Conservation (phyloP, 2,329 filamentous ascomycete genomes). For the Colletotrichum sp. region DNA sequence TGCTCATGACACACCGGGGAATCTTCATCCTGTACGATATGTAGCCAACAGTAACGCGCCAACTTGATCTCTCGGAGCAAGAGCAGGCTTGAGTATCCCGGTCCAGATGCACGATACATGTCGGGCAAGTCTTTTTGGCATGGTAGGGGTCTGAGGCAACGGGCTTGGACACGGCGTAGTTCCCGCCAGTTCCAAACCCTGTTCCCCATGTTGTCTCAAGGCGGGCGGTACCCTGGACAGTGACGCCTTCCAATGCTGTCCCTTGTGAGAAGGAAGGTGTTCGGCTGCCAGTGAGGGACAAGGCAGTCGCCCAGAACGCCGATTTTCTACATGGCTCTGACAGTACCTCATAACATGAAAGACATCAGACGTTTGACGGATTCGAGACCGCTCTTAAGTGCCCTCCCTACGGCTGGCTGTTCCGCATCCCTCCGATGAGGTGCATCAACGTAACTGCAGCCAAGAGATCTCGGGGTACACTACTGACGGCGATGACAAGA, state of each 20-base stretch:
- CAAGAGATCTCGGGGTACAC: not conserved
- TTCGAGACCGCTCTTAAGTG: not conserved
- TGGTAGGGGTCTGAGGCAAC: not conserved
- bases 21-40: not conserved
- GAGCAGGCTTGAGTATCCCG: not conserved
- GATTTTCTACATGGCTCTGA: not conserved
- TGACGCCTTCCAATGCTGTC: not conserved
- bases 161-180: not conserved
- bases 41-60: not conserved
- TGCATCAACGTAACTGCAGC: not conserved
- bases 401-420: not conserved
- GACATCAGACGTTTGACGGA: not conserved
- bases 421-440: not conserved
- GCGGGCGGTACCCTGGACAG: not conserved
- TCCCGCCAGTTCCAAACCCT: not conserved
- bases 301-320: not conserved
- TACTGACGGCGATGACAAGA: not conserved
- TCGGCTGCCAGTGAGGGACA: not conserved
- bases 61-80: not conserved
- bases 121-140: not conserved
- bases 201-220: not conserved
- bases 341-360: not conserved
- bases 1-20: not conserved
- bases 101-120: not conserved
- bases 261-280: not conserved